phyloP scores from a whole-genome alignment of 2,329 filamentous ascomycete genomes.

The Diaporthe sp. region DNA sequence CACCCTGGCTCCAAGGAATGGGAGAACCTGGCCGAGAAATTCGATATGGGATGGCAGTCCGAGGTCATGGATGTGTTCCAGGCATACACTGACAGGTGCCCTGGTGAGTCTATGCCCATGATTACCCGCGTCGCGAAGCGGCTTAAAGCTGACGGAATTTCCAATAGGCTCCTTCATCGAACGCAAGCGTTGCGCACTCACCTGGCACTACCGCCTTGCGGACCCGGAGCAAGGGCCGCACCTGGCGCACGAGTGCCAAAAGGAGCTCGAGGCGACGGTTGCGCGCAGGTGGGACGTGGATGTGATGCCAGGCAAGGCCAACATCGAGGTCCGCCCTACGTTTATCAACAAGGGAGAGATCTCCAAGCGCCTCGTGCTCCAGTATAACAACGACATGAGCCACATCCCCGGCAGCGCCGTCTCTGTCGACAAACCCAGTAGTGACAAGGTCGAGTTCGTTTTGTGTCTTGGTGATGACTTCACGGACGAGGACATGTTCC shows the following conservation, averaged over 20 bases:
- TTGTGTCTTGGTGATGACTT: constrained; percentile 95
- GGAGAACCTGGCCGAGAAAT: constrained; percentile 88
- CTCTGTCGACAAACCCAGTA: constrained; percentile 46
- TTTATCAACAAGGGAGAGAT: constrained; percentile 99
- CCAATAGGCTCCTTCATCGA: constrained; percentile 86
- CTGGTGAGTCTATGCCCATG: constrained; percentile 67
- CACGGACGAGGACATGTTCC: constrained; percentile 98
- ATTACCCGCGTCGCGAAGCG: not conserved
- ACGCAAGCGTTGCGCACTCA: constrained; percentile 91
- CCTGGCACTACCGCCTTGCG: constrained; percentile 96
- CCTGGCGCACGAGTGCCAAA: constrained; percentile 84
- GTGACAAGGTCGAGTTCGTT: constrained; percentile 80
- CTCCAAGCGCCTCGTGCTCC: constrained; percentile 82
- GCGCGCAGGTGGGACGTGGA: constrained; percentile 89
- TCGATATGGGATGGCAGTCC: constrained; percentile 93
- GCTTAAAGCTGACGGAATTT: constrained; percentile 39
- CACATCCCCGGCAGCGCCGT: constrained; percentile 46
- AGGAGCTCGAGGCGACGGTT: constrained; percentile 82
- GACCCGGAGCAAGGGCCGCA: constrained; percentile 87
- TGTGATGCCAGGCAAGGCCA: constrained; percentile 97
- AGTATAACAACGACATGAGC: constrained; percentile 69
- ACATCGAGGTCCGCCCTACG: constrained; percentile 94
- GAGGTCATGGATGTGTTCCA: constrained; percentile 89
- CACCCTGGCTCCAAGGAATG: constrained; percentile 82
- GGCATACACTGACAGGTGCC: constrained; percentile 87